These are phyloP conservation scores for Yarrowia deformans DNA, from an alignment of 805 yeast species.

Conservation along the genomic window DNA sequence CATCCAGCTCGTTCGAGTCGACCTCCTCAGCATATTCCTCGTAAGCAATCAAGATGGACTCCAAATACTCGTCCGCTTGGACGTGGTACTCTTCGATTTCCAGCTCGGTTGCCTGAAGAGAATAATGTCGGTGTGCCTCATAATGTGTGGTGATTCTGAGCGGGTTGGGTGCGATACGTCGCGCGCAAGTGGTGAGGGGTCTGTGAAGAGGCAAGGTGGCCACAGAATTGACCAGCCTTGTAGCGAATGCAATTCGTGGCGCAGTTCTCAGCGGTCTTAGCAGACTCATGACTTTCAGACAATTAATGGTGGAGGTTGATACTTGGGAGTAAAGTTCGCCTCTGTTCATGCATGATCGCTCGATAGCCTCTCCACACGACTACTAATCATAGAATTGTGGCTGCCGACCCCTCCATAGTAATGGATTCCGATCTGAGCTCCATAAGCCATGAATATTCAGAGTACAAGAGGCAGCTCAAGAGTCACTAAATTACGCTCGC, in stretches of 20 bases:
- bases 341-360: constrained; percentile 18
- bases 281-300: constrained; percentile 1
- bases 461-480: no score
- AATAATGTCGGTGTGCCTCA: constrained; percentile 7
- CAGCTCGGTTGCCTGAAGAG: constrained; percentile 36
- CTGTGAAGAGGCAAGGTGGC: not conserved
- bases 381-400: constrained; percentile 1
- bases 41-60: constrained; percentile 66
- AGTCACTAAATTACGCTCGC: no score
- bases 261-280: constrained; percentile 8
- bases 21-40: constrained; percentile 69
- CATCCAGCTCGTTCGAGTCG: constrained; percentile 64
- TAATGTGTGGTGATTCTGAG: not conserved
- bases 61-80: constrained; percentile 72
- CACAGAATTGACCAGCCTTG: not conserved
- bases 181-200: constrained; percentile 1
- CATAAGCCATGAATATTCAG: no score
- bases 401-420: not conserved
- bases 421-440: no score
- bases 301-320: constrained; percentile 1
- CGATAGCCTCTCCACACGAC: constrained; percentile 7
- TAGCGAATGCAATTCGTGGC: not conserved
- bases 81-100: constrained; percentile 62
- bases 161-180: not conserved
- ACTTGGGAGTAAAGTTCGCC: constrained; percentile 12